These are phyloP conservation scores for Eucalyptus virginea DNA, from an alignment of 345 rosid genomes.

Conservation along the genomic window DNA sequence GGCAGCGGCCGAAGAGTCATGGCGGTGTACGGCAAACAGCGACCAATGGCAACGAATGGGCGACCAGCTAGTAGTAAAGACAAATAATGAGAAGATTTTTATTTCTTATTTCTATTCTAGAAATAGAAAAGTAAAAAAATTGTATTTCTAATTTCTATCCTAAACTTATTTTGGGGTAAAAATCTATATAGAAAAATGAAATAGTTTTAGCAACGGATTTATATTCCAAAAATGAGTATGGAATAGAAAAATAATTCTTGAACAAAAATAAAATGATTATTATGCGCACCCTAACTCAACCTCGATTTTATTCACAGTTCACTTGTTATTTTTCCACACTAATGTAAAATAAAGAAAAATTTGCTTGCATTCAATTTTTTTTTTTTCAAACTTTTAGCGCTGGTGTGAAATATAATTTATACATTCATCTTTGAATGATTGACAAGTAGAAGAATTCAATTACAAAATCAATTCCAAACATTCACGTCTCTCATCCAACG, in stretches of 20 bases:
- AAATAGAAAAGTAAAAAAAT: no score
- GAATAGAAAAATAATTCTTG: no score
- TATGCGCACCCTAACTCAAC: background rate
- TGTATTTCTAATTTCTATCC: no score
- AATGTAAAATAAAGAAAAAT: background rate
- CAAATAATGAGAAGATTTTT: no score
- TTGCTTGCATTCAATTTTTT: background rate
- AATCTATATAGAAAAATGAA: no score
- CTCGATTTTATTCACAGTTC: background rate
- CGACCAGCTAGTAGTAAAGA: accelerated
- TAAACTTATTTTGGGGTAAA: no score
- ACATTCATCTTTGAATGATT: background rate
- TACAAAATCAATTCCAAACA: no score
- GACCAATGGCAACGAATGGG: accelerated
- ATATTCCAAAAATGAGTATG: accelerated
- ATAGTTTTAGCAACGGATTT: no score
- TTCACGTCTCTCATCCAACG: accelerated
- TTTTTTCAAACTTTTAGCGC: accelerated
- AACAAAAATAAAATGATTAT: accelerated
- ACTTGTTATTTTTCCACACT: background rate
- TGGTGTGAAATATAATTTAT: background rate
- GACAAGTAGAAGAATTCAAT: background rate
- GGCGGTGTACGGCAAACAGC: accelerated
- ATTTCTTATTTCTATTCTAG: no score
- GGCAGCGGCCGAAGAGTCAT: accelerated